Evolutionary conservation across 495 filamentous ascomycete species (phyloP), one percentile per base, ranked within the genome.

Genomic region (Cryomyces minteri): DNA sequence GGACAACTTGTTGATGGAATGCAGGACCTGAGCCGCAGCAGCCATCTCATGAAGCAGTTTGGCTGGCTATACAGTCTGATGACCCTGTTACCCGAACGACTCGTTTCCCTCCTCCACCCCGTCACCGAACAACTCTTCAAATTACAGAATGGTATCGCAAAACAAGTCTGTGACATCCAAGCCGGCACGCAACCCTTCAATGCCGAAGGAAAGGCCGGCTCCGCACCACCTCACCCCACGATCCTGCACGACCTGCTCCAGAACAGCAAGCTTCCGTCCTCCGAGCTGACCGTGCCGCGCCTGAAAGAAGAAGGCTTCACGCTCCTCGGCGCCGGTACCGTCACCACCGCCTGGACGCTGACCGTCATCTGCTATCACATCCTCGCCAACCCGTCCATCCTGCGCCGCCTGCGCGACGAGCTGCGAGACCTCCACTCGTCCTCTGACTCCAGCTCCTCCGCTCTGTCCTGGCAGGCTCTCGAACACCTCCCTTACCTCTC

Each of bases 401-500:
- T 48, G 11, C 14, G 7, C 4, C 38, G 40, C n/a, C 44, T 56
- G 0, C 51, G 45, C 25, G 33, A 31, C 28, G 56, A 53, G 28
- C 48, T 54, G 28, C 25, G 11, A 2, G 41, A n/a, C 5, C 30
- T 46, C 8, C 3, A 10, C 9, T 9, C 34, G 12, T 30, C 29
- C 31, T 29, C 4, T 39, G 12, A 31, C 8, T 1, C 14, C 31
- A 6, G 9, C 14, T 32, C 33, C 1, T n/a, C 10, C 47, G 6
- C 25, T 9, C 36, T 55, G 9, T 49, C 62, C 5, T 68, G 60
- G 62, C 45, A 47, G 18, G 56, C 66, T 31, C 57, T 77, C 25
- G 70, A 76, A 46, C 44, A 62, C 29, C 54, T 77, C 25, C 69
- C 73, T 0, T 73, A 74, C 49, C 48, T 77, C 43, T 57, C 50